phyloP scores from a whole-genome alignment of 805 yeast species.

The Candida broadrunensis region DNA sequence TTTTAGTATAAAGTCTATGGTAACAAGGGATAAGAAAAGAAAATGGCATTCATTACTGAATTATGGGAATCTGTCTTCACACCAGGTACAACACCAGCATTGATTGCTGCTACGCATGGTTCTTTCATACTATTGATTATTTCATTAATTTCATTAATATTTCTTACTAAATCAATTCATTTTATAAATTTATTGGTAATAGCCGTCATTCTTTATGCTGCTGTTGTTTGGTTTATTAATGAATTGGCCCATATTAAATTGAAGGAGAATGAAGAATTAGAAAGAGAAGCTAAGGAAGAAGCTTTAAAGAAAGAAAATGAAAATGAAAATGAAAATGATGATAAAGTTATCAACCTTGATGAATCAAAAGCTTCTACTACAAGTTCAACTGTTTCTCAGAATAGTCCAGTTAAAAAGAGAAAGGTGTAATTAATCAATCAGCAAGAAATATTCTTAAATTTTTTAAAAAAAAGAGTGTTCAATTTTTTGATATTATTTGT shows the following conservation, averaged over 20 bases:
- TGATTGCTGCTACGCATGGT: conserved; percentile 83
- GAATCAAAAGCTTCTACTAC: too few relatives aligned
- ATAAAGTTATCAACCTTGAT: background rate
- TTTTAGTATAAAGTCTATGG: too few relatives aligned
- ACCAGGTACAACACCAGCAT: conserved; percentile 90
- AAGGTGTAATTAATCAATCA: conserved; percentile 13
- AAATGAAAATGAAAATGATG: conserved; percentile 1
- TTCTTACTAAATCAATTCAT: conserved; percentile 66
- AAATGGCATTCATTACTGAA: conserved; percentile 50
- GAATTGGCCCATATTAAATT: conserved; percentile 56
- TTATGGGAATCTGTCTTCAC: conserved; percentile 89
- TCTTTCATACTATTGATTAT: conserved; percentile 67
- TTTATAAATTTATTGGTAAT: conserved; percentile 53
- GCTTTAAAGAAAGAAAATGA: conserved; percentile 4
- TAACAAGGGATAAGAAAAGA: too few relatives aligned
- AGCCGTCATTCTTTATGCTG: conserved; percentile 66
- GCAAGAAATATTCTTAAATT: too few relatives aligned
- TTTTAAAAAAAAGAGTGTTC: too few relatives aligned
- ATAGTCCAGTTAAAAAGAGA: conserved; percentile 13
- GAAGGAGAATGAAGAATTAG: conserved; percentile 41
- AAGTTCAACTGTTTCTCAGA: conserved; percentile 1
- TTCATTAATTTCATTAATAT: conserved; percentile 57
- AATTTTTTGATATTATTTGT: too few relatives aligned
- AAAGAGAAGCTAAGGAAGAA: conserved; percentile 22
- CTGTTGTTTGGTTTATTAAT: conserved; percentile 82